Percentiles rank a stretch among this genome's conserved stretches.
Conservation (phyloP, 1,139 yeast species). For the Meyerozyma sp. region DNA sequence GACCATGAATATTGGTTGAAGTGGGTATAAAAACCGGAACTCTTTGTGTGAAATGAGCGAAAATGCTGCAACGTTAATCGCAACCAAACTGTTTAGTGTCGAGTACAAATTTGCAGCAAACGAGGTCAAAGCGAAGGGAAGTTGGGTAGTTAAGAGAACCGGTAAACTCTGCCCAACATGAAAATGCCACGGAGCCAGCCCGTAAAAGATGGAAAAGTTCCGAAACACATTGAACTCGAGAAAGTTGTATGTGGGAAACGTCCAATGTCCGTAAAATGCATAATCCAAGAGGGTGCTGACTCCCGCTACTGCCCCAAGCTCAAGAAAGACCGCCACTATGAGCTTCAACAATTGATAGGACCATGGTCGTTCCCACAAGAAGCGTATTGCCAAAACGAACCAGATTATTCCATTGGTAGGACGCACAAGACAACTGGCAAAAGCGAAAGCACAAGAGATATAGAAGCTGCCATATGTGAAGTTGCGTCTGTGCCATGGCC, state of each 20-base stretch:
- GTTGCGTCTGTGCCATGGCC: slow-evolving; percentile 55
- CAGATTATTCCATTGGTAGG: slow-evolving; percentile 83
- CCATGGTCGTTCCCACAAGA: slow-evolving; percentile 15
- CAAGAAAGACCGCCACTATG: slow-evolving; percentile 8
- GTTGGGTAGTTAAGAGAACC: slow-evolving; percentile 55
- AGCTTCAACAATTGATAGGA: slow-evolving; percentile 9
- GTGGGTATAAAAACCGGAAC: slow-evolving; percentile 81
- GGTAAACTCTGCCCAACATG: slow-evolving; percentile 83
- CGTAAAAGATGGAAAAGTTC: slow-evolving; percentile 78
- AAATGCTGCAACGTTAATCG: slow-evolving; percentile 46
- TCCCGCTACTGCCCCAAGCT: slow-evolving; percentile 19
- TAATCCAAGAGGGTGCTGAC: slow-evolving; percentile 44
- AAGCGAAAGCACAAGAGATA: slow-evolving; percentile 39
- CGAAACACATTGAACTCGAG: slow-evolving; percentile 70
- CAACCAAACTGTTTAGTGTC: slow-evolving; percentile 20
- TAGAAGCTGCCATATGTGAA: slow-evolving; percentile 12
- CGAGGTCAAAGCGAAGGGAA: slow-evolving; percentile 48
- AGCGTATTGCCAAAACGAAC: slow-evolving; percentile 49
- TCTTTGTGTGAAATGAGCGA: slow-evolving; percentile 81
- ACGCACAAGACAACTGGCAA: slow-evolving; percentile 59
- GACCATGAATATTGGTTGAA: slow-evolving; percentile 65
- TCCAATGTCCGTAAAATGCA: slow-evolving; percentile 50
- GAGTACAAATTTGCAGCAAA: slow-evolving; percentile 7
- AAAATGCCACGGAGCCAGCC: slow-evolving; percentile 81
- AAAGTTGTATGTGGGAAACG: slow-evolving; percentile 67